These are phyloP conservation scores for Naganishia vishniacii DNA, from an alignment of 768 basidiomycete species.

Conservation along the genomic window DNA sequence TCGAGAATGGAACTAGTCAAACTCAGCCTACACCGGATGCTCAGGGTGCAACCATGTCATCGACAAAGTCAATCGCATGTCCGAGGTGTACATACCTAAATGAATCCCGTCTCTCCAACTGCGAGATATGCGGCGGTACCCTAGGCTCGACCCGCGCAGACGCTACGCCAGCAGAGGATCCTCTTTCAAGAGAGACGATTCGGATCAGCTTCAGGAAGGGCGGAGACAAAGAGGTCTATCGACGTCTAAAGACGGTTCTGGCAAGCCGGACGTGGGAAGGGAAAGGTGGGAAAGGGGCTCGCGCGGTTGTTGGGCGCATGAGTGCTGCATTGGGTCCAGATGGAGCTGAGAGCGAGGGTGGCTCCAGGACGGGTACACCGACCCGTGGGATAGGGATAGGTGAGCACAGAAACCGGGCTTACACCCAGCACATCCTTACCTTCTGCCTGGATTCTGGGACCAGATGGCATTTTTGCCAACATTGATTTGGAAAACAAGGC, in stretches of 20 bases:
- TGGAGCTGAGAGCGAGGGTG: neutral
- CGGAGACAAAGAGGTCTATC: conserved; percentile 78
- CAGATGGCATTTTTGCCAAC: conserved; percentile 75
- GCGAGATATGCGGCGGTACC: conserved; percentile 1
- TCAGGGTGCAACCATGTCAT: neutral
- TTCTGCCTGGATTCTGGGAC: too few species aligned
- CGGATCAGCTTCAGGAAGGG: conserved; percentile 87
- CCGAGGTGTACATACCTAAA: conserved; percentile 90
- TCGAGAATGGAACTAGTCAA: neutral
- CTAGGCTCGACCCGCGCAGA: conserved; percentile 7
- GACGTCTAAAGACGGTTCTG: conserved; percentile 64
- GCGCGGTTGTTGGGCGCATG: neutral
- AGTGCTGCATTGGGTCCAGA: too few species aligned
- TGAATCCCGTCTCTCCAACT: conserved; percentile 4
- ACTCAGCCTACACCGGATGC: neutral
- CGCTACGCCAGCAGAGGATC: neutral
- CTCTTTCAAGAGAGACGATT: conserved; percentile 51
- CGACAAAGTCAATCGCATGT: conserved; percentile 56
- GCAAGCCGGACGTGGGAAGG: conserved; percentile 73
- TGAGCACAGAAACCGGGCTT: neutral
- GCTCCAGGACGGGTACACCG: conserved; percentile 22
- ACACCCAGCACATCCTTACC: too few species aligned
- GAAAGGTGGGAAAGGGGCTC: conserved; percentile 10
- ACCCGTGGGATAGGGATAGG: conserved; percentile 22
- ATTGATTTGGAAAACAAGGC: conserved; percentile 66